A percentile compares a stretch with the other conserved stretches of the same genome.
Evolutionary conservation across 805 yeast species (phyloP).

Genomic region (Brettanomyces nanus): DNA sequence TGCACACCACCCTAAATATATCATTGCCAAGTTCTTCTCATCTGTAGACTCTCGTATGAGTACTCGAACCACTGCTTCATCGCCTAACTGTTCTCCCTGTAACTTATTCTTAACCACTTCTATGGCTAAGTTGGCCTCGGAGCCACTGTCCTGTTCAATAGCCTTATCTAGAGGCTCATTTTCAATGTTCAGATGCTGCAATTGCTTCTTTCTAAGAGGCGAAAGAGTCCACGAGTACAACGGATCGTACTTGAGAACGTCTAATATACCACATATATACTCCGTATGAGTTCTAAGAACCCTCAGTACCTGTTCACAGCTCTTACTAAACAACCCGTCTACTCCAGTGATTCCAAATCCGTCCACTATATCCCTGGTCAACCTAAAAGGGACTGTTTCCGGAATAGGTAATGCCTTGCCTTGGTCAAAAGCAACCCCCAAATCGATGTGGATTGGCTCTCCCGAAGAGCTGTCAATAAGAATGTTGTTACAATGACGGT

Average conservation of each 20-base stretch:
- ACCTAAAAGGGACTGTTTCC: constrained; percentile 86
- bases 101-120: constrained; percentile 65
- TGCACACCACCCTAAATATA: constrained; percentile 84
- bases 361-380: constrained; percentile 85
- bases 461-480: constrained; percentile 75
- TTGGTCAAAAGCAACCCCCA: constrained; percentile 95
- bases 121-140: constrained; percentile 78
- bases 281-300: constrained; percentile 60
- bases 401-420: constrained; percentile 81
- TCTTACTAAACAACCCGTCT: constrained; percentile 64
- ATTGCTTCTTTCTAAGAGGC: constrained; percentile 51
- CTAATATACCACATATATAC: constrained; percentile 71
- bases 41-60: constrained; percentile 71
- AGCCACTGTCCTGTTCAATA: constrained; percentile 27
- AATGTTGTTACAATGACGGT: constrained; percentile 87
- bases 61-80: constrained; percentile 79
- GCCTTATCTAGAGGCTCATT: constrained; percentile 12
- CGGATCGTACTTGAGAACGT: constrained; percentile 88
- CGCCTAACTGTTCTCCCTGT: constrained; percentile 56
- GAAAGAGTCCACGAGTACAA: constrained; percentile 86
- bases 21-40: constrained; percentile 55
- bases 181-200: constrained; percentile 33
- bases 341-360: constrained; percentile 88
- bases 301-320: constrained; percentile 65
- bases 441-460: constrained; percentile 90